Percentiles rank a stretch among this genome's conserved stretches.
Evolutionary conservation across 768 basidiomycete species (phyloP).

Genomic region (Leccinum variicolor): DNA sequence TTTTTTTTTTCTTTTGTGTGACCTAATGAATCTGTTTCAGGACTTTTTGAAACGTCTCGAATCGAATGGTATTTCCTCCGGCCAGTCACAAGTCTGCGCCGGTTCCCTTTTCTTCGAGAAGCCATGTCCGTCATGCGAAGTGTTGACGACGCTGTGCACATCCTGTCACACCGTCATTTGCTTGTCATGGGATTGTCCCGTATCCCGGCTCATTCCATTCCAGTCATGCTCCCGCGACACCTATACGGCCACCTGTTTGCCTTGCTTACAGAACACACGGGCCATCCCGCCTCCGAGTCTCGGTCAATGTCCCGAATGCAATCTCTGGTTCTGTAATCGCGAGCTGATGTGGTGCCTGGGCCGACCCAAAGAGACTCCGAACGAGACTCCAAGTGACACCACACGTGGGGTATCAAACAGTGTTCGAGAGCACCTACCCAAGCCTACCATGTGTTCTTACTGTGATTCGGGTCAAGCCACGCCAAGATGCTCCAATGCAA

Average conservation of each 20-base stretch:
- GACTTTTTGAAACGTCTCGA: constrained; percentile 16
- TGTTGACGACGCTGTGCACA: constrained; percentile 3
- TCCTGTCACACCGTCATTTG: constrained; percentile 16
- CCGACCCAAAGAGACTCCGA: constrained; percentile 10
- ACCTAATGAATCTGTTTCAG: neutral
- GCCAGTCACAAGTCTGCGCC: neutral
- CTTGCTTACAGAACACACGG: constrained; percentile 6
- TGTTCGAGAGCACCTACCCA: constrained; percentile 13
- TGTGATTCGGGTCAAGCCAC: constrained; percentile 4
- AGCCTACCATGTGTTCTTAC: constrained; percentile 11
- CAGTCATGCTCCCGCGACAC: constrained; percentile 9
- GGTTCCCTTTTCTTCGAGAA: neutral
- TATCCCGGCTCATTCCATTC: constrained; percentile 13
- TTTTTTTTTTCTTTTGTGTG: neutral
- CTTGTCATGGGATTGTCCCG: constrained; percentile 14
- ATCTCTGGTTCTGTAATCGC: constrained; percentile 17
- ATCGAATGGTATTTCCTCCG: constrained; percentile 1
- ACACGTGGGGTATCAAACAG: neutral
- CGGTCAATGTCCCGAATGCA: constrained; percentile 20
- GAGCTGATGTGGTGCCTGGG: constrained; percentile 25
- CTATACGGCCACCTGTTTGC: constrained; percentile 2
- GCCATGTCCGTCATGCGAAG: constrained; percentile 15
- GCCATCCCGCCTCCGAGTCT: constrained; percentile 1
- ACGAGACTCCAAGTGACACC: neutral
- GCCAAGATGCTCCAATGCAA: constrained; percentile 3